Conservation (phyloP, 768 basidiomycete genomes). For the Mycena galopus region DNA sequence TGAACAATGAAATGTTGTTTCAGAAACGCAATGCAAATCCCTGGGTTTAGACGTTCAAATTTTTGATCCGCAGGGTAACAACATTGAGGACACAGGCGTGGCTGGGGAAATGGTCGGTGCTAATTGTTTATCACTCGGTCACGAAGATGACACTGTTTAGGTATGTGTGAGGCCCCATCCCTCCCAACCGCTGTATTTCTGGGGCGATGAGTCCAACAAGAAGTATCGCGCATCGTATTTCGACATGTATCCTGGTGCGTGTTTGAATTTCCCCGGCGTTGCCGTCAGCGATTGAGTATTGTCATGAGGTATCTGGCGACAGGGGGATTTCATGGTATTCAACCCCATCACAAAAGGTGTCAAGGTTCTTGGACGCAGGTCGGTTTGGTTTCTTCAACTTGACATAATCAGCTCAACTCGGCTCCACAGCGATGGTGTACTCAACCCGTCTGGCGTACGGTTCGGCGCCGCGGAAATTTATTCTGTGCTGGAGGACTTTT, state of each 20-base stretch:
- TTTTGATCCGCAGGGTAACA: constrained; percentile 65
- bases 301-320: constrained; percentile 68
- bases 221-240: constrained; percentile 76
- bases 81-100: constrained; percentile 55
- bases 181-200: constrained; percentile 74
- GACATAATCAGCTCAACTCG: not conserved
- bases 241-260: constrained; percentile 67
- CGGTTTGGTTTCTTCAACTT: constrained; percentile 9
- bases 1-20: too few relatives aligned
- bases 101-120: constrained; percentile 24
- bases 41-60: constrained; percentile 77
- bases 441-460: constrained; percentile 85
- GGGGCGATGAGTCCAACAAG: constrained; percentile 71
- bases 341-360: constrained; percentile 74
- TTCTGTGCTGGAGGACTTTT: constrained; percentile 71
- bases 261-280: not conserved
- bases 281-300: not conserved
- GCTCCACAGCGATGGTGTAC: constrained; percentile 70
- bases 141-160: not conserved
- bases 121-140: not conserved
- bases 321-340: constrained; percentile 76
- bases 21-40: constrained; percentile 73
- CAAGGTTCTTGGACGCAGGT: constrained; percentile 75
- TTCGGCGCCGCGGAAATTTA: constrained; percentile 91
- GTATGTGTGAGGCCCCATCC: constrained; percentile 80